Evolutionary conservation across 176 grass and related monocot genomes (phyloP), one percentile per base, ranked within the genome.

Genomic region (Triticum timopheevii): DNA sequence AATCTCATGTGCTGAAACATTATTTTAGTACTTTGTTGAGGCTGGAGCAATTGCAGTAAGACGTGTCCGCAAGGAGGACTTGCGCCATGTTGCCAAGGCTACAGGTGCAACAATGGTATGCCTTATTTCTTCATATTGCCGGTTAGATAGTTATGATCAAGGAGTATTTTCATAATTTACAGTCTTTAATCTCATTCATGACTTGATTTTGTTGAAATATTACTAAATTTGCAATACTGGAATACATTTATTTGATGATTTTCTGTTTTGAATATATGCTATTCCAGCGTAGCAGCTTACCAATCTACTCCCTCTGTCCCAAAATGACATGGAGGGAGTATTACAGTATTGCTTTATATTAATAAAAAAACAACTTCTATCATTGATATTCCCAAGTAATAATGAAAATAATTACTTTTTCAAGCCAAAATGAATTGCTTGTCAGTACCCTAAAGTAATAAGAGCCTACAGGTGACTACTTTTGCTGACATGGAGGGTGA

Each of bases 401-500:
- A 90, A 79, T 50, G n/a, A 69, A 77, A 28, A 79, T 7, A 79
- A 44, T 80, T 84, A 73, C 77, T 81, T 82, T 49, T 90, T 88
- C 80, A 39, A 77, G 80, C 82, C 61, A 77, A 93, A 75, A 85
- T 86, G 38, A 25, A 10, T 24, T 78, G 38, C 9, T 31, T 52
- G 17, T 42, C 5, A n/a, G 1, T 8, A 19, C 49, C 17, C 23
- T 67, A 36, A 78, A 40, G 13, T 68, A 40, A 61, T 40, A 30
- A 7, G 38, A 40, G 25, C 27, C 2, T 79, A 39, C 80, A 98
- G 95, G 89, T 98, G 59, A 89, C 91, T 74, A 98, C 95, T 63
- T 98, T 95, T 90, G 95, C 93, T 83, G 95, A 98, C 80, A 95
- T 98, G 95, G 95, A 95, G 90, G 95, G 93, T 47, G 95, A 98